phyloP scores from a whole-genome alignment of 768 basidiomycete species.

The Boletus tomentosulus region DNA sequence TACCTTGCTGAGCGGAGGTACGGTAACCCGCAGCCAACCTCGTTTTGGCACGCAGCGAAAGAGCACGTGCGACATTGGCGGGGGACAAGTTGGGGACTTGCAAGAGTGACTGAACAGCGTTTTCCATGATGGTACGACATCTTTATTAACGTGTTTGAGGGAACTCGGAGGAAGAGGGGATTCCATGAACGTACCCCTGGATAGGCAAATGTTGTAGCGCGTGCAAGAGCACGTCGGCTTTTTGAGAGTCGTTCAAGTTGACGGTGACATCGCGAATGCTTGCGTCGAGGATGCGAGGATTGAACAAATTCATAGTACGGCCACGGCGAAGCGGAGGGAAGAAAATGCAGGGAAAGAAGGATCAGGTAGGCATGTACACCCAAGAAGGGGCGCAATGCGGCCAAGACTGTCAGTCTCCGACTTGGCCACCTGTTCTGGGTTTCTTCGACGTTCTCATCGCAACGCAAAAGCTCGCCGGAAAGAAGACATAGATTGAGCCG shows the following conservation, averaged over 20 bases:
- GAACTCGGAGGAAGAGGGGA: constrained; percentile 1
- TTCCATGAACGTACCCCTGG: constrained; percentile 59
- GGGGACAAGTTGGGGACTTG: constrained; percentile 50
- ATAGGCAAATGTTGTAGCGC: constrained; percentile 79
- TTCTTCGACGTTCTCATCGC: constrained; percentile 10
- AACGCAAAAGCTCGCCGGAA: background rate
- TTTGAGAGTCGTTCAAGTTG: constrained; percentile 58
- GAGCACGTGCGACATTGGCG: constrained; percentile 53
- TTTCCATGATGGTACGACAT: constrained; percentile 64
- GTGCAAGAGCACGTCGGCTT: constrained; percentile 67
- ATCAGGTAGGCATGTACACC: background rate
- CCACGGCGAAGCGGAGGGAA: background rate
- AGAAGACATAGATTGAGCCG: too few relatives aligned
- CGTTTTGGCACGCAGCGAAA: constrained; percentile 62
- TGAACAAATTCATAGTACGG: constrained; percentile 55
- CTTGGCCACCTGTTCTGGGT: background rate
- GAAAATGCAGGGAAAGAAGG: background rate
- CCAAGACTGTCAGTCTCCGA: constrained; percentile 4
- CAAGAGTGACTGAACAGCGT: constrained; percentile 68
- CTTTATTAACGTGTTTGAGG: constrained; percentile 18
- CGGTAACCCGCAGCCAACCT: constrained; percentile 57
- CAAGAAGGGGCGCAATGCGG: constrained; percentile 13
- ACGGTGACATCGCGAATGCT: constrained; percentile 65
- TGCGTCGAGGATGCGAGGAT: constrained; percentile 73
- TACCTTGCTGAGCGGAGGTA: constrained; percentile 65